A percentile compares a stretch with the other conserved stretches of the same genome.
phyloP scores from a whole-genome alignment of 1,284 basidiomycete genomes.

The Papiliotrema laurentii region DNA sequence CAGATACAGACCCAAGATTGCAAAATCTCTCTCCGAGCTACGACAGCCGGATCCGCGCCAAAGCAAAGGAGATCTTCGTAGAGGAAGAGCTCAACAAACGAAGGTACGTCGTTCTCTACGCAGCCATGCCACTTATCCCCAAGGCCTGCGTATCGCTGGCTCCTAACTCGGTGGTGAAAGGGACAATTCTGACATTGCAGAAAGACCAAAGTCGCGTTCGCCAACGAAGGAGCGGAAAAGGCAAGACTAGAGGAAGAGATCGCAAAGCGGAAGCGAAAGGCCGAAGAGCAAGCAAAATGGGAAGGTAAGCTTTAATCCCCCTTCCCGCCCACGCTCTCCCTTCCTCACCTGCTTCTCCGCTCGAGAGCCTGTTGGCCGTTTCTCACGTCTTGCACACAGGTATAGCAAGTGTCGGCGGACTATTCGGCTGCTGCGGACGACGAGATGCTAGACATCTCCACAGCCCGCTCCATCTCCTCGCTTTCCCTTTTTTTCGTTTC shows the following conservation, averaged over 20 bases:
- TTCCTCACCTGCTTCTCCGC: no score
- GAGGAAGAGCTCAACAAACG: conserved; percentile 54
- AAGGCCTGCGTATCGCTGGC: background rate
- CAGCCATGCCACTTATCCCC: background rate
- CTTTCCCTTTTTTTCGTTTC: background rate
- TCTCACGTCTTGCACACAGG: conserved; percentile 10
- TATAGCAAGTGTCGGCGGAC: background rate
- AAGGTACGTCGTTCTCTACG: conserved; percentile 34
- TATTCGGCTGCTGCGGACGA: no score
- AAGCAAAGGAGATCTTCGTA: conserved; percentile 54
- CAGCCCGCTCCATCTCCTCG: background rate
- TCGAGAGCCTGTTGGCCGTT: no score
- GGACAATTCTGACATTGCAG: conserved; percentile 13
- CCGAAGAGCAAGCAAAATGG: conserved; percentile 53
- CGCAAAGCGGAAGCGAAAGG: conserved; percentile 47
- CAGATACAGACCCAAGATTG: conserved; percentile 48
- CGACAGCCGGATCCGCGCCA: conserved; percentile 49
- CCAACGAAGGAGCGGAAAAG: conserved; percentile 55
- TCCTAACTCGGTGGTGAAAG: background rate
- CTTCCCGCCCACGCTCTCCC: conserved; percentile 6
- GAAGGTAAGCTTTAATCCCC: conserved; percentile 46
- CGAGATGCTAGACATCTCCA: background rate
- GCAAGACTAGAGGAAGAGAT: conserved; percentile 51
- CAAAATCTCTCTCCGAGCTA: conserved; percentile 46
- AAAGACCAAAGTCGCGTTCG: conserved; percentile 51